Percentiles rank a stretch among this genome's conserved stretches.
phyloP scores from a whole-genome alignment of 495 filamentous ascomycete species.

The Daldinia childiae region DNA sequence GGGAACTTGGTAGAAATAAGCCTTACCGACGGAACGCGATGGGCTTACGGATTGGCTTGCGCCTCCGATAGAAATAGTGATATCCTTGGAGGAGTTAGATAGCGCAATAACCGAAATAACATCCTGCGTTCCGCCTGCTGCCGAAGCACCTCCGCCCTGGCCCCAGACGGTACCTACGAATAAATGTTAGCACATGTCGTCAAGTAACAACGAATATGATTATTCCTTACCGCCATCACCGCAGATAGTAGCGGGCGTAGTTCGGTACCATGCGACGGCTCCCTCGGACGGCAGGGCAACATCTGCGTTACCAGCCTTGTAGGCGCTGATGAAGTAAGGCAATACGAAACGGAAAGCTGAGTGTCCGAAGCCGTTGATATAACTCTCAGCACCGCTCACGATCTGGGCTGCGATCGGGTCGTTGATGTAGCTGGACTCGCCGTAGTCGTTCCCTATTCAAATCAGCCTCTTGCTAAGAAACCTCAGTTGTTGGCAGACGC shows the following conservation, averaged over 20 bases:
- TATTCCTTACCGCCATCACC: constrained; percentile 53
- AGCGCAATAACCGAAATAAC: constrained; percentile 58
- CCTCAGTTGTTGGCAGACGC: constrained; percentile 31
- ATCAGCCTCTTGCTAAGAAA: constrained; percentile 18
- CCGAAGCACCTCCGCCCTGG: constrained; percentile 54
- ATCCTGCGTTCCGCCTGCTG: constrained; percentile 54
- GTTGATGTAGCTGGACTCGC: constrained; percentile 79
- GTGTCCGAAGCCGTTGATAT: constrained; percentile 56
- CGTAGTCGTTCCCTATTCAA: constrained; percentile 77
- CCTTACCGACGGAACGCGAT: constrained; percentile 41
- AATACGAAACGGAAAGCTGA: constrained; percentile 59
- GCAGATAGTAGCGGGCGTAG: constrained; percentile 48
- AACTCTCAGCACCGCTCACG: constrained; percentile 59
- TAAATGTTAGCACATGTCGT: constrained; percentile 15
- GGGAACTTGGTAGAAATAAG: constrained; percentile 65
- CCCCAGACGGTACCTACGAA: constrained; percentile 55
- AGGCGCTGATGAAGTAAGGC: constrained; percentile 71
- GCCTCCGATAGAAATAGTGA: constrained; percentile 63
- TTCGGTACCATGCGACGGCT: constrained; percentile 74
- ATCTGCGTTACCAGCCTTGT: constrained; percentile 62
- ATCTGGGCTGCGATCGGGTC: constrained; percentile 61
- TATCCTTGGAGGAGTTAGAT: constrained; percentile 44
- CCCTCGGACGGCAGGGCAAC: constrained; percentile 57
- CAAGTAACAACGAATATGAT: constrained; percentile 28
- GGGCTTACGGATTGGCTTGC: constrained; percentile 52